phyloP scores from a whole-genome alignment of 2,329 filamentous ascomycete genomes.

The Trichocomaceae sp. region DNA sequence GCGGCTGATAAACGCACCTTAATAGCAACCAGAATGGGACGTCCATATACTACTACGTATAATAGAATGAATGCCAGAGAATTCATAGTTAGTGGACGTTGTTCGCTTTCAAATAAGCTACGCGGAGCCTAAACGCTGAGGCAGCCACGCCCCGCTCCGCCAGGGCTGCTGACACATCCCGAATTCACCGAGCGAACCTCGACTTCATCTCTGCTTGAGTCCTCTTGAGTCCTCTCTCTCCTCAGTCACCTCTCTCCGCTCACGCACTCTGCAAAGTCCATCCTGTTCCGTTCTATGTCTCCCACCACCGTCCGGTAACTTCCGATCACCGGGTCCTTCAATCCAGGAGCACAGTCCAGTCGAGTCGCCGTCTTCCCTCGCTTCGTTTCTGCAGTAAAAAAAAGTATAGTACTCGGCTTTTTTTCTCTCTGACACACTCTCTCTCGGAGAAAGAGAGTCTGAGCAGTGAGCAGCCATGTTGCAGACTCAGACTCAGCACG shows the following conservation, averaged over 20 bases:
- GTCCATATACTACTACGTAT: no score
- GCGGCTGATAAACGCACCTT: no score
- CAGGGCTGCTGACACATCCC: conserved; percentile 12
- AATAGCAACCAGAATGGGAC: no score
- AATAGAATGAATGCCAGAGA: no score
- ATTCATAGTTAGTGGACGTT: no score
- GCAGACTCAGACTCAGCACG: conserved; percentile 51
- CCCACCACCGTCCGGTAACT: neutral
- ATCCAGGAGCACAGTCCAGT: conserved; percentile 3
- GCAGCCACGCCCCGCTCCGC: conserved; percentile 8
- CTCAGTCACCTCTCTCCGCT: conserved; percentile 20
- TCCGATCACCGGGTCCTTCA: neutral
- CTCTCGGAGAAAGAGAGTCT: conserved; percentile 2
- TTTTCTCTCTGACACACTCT: neutral
- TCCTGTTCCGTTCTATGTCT: neutral
- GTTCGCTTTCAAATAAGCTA: no score
- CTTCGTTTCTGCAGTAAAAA: neutral
- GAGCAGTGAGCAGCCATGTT: conserved; percentile 38
- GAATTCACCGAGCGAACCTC: conserved; percentile 15
- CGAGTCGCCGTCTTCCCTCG: neutral
- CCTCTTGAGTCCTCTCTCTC: conserved; percentile 24
- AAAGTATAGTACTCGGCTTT: neutral
- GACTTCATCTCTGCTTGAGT: conserved; percentile 30
- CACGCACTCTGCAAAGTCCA: neutral
- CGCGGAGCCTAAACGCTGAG: neutral